Conservation (phyloP, 139 green algal genomes). For the Chlorella sp. region DNA sequence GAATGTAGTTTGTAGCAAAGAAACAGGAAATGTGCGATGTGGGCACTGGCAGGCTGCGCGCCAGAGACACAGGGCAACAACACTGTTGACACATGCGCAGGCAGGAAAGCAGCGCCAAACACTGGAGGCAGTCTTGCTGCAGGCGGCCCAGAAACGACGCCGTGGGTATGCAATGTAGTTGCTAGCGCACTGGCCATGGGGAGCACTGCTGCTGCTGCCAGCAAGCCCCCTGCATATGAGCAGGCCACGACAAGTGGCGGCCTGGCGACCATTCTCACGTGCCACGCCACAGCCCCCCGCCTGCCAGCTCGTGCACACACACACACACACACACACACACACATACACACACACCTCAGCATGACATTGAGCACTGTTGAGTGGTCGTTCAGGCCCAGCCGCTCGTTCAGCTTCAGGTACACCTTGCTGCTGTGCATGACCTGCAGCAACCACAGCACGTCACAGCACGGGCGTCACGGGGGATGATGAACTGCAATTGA, state of each 20-base stretch:
- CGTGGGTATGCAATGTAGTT: too few species aligned
- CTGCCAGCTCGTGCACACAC: background rate
- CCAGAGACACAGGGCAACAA: too few species aligned
- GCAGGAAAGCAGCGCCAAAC: too few species aligned
- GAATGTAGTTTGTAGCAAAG: too few species aligned
- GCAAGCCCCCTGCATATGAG: too few species aligned
- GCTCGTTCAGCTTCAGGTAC: conserved; percentile 85
- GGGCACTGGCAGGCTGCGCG: too few species aligned
- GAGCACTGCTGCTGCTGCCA: background rate
- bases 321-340: conserved; percentile 79
- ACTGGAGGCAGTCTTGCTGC: background rate
- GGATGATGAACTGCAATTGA: background rate
- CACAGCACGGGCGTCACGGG: background rate
- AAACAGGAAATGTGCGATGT: too few species aligned
- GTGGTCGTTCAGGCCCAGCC: conserved; percentile 88
- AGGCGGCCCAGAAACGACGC: too few species aligned
- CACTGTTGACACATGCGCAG: too few species aligned
- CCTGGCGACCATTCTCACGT: too few species aligned
- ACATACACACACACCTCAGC: conserved; percentile 77
- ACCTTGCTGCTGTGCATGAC: conserved; percentile 97
- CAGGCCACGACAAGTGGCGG: background rate
- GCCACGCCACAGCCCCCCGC: too few species aligned
- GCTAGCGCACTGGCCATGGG: too few species aligned
- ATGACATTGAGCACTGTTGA: conserved; percentile 85
- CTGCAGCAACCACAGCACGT: conserved; percentile 50